A percentile compares a stretch with the other conserved stretches of the same genome.
Conservation (phyloP, 495 filamentous ascomycete genomes). For the Trichoderma gamsii region DNA sequence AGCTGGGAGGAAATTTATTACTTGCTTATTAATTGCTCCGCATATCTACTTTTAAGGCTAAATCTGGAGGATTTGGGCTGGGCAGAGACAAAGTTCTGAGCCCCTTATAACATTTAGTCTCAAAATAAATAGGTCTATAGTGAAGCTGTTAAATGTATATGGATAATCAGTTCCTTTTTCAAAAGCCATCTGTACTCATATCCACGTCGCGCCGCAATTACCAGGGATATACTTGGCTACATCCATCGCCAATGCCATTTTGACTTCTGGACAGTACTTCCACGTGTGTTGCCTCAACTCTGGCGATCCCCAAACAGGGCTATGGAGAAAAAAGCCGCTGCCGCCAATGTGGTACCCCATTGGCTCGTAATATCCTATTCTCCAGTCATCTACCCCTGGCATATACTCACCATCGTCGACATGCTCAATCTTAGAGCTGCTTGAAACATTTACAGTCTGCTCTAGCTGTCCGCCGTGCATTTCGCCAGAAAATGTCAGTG, state of each 20-base stretch:
- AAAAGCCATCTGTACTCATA: background rate
- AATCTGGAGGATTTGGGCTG: background rate
- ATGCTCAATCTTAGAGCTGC: slow-evolving; percentile 10
- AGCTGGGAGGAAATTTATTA: background rate
- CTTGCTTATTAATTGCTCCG: background rate
- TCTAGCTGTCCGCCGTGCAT: slow-evolving; percentile 24
- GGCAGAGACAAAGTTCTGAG: background rate
- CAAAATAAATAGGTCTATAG: background rate
- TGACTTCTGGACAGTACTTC: slow-evolving; percentile 48
- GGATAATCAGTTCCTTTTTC: background rate
- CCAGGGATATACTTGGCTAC: slow-evolving; percentile 37
- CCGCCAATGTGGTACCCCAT: slow-evolving; percentile 51
- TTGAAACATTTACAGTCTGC: background rate
- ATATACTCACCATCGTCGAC: slow-evolving; percentile 26
- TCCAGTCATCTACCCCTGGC: slow-evolving; percentile 37
- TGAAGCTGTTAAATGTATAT: background rate
- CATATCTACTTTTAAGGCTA: background rate
- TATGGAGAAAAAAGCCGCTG: slow-evolving; percentile 32
- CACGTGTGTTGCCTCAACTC: slow-evolving; percentile 39
- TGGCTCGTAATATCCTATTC: slow-evolving; percentile 42
- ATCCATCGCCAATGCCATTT: slow-evolving; percentile 47
- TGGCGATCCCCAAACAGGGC: slow-evolving; percentile 37
- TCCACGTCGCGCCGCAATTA: slow-evolving; percentile 34
- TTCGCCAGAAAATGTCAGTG: slow-evolving; percentile 41
- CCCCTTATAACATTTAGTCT: background rate